Evolutionary conservation across 768 basidiomycete genomes (phyloP).

Genomic region (Russula vinacea): DNA sequence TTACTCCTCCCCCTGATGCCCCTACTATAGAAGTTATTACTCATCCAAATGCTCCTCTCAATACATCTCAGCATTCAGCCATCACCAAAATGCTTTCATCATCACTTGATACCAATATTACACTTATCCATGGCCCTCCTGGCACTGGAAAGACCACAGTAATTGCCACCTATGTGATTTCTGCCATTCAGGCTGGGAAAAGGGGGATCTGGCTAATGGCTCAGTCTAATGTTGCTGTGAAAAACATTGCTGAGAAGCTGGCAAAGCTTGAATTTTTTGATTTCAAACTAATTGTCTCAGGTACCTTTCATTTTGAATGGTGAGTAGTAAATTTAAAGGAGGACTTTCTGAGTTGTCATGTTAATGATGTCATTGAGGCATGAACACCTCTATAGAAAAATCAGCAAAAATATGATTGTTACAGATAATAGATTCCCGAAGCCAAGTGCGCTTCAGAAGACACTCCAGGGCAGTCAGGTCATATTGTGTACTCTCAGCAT

Average conservation of each 20-base stretch:
- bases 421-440: slow-evolving; percentile 41
- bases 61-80: slow-evolving; percentile 41
- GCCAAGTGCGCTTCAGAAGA: slow-evolving; percentile 33
- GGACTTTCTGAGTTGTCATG: slow-evolving; percentile 9
- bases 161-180: slow-evolving; percentile 37
- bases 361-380: slow-evolving; percentile 51
- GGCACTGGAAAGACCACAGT: slow-evolving; percentile 37
- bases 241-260: slow-evolving; percentile 84
- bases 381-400: slow-evolving; percentile 64
- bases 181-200: slow-evolving; percentile 32
- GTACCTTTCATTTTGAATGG: slow-evolving; percentile 66
- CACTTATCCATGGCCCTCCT: slow-evolving; percentile 37
- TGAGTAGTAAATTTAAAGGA: slow-evolving; percentile 37
- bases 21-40: slow-evolving; percentile 29
- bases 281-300: slow-evolving; percentile 71
- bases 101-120: slow-evolving; percentile 38
- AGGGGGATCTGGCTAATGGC: slow-evolving; percentile 75
- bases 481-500: slow-evolving; percentile 76
- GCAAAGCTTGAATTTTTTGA: slow-evolving; percentile 47
- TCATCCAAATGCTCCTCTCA: slow-evolving; percentile 37
- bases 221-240: slow-evolving; percentile 84
- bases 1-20: slow-evolving; percentile 31
- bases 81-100: slow-evolving; percentile 41
- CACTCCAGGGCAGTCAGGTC: slow-evolving; percentile 47
- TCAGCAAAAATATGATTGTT: slow-evolving; percentile 50